Evolutionary conservation across 768 basidiomycete genomes (phyloP), one percentile per base, ranked within the genome.

Genomic region (Leccinum uliginosum): DNA sequence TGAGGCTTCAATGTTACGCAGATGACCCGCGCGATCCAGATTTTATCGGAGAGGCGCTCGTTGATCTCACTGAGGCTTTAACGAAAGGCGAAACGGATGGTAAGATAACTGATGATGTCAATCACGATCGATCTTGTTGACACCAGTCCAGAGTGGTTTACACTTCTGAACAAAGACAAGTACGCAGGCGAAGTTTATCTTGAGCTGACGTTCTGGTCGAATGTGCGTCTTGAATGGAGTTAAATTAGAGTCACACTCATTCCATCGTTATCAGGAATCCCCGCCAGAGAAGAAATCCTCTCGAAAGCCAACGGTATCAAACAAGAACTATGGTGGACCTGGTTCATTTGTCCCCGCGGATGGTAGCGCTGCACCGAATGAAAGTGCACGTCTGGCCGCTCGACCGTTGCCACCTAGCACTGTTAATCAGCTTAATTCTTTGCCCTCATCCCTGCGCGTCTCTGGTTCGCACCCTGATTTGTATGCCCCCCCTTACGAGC

Each of bases 11-110:
- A 32, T 94, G 93, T 71, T 99, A 87, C 71, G 97, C 97, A 19
- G 96, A 98, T 72, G 97, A 98, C 68, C 79, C 90, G 50, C 84
- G 91, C 54, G 97, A 99, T 67, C 97, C 97, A 46, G 94, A 93
- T 65, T 79, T 98, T 62, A 95, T 99, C 66, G 97, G 97, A 47
- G 97, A 99, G 72, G 74, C 85, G 4, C 80, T 83, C 40, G 90
- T 98, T 6, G 90, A 96, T 72, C 80, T 98, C 38, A 89, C 87
- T 4, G 90, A 92, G 65, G 96, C 88, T 7, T 71, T 98, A 65
- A 93, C 92, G 55, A 94, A 90, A 74, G 97, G 97, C 45, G 95
- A 98, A 73, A 94, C 91, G 1, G 97, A 99, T 75, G 95, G 97
- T 94, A 68, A 65, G 89, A 70, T 6, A 35, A 17, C 6, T 21